phyloP scores from a whole-genome alignment of 257 asterid genomes.

The Jacaranda copaia region DNA sequence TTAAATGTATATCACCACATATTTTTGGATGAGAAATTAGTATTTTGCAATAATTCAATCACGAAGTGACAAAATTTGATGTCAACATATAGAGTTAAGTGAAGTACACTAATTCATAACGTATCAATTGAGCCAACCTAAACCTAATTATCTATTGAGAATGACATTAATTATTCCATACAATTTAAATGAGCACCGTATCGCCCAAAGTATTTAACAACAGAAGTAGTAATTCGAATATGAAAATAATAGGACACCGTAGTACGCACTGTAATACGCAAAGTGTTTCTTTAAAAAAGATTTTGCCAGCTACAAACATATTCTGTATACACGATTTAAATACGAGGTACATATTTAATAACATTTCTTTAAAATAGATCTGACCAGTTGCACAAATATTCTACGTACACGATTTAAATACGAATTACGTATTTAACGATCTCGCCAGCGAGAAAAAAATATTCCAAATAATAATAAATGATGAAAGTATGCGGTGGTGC shows the following conservation, averaged over 20 bases:
- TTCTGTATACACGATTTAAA: neutral
- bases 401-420: no score
- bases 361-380: no score
- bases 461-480: neutral
- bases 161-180: conserved; percentile 1
- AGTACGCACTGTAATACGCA: no score
- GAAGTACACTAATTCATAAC: conserved; percentile 27
- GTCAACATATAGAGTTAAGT: neutral
- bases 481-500: conserved; percentile 23
- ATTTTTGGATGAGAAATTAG: neutral
- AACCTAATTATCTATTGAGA: conserved; percentile 23
- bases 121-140: conserved; percentile 20
- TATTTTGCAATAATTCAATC: neutral
- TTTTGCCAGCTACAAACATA: conserved; percentile 26
- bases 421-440: neutral
- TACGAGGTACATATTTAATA: no score
- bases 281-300: neutral
- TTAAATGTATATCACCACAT: neutral
- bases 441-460: no score
- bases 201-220: neutral
- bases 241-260: neutral
- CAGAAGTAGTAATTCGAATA: no score
- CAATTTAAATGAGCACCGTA: no score
- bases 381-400: no score
- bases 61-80: conserved; percentile 27